Conservation (phyloP, 164 flowering plant genomes). For the Vitis cinerea region DNA sequence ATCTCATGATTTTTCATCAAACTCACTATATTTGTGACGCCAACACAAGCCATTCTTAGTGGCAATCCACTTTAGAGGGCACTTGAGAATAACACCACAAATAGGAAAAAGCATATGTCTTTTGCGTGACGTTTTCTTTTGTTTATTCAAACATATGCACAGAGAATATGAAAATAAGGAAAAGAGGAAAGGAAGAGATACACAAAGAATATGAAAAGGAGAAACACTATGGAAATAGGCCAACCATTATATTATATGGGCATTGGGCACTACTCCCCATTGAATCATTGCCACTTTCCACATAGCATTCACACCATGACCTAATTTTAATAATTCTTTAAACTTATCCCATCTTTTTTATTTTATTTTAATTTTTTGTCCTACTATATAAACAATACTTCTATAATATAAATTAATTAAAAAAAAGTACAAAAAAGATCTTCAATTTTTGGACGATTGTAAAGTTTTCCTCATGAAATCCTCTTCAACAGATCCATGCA, state of each 20-base stretch:
- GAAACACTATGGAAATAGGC: constrained; percentile 22
- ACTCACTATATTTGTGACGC: constrained; percentile 1
- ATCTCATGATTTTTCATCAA: neutral
- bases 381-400: neutral
- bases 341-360: constrained; percentile 13
- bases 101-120: constrained; percentile 14
- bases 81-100: constrained; percentile 27
- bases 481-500: no score
- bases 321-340: constrained; percentile 4
- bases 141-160: constrained; percentile 10
- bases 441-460: no score
- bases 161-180: neutral
- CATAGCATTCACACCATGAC: constrained; percentile 17
- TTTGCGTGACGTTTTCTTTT: constrained; percentile 23
- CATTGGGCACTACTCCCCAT: constrained; percentile 7
- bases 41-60: constrained; percentile 30
- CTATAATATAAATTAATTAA: neutral
- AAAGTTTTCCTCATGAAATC: no score
- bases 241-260: constrained; percentile 7
- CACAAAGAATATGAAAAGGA: constrained; percentile 22
- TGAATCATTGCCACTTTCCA: constrained; percentile 4
- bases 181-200: neutral
- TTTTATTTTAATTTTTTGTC: neutral
- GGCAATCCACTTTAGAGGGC: constrained; percentile 36
- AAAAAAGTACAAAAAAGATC: neutral